Evolutionary conservation across 108 stramenopile genomes (phyloP).

Genomic region (Pseudonitzschia multiseries): DNA sequence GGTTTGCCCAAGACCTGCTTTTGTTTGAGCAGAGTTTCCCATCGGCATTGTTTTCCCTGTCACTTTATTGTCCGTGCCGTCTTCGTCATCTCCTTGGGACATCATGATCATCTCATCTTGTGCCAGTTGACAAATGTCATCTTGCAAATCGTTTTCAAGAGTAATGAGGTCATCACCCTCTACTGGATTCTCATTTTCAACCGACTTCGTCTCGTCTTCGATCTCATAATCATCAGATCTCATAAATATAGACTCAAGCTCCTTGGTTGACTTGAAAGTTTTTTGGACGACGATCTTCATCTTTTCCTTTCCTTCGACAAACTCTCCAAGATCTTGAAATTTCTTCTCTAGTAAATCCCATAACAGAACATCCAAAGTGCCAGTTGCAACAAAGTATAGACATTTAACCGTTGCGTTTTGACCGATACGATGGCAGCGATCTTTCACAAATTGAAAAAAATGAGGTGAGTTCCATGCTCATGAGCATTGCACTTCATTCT

Average conservation of each 20-base stretch:
- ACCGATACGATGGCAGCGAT: constrained; percentile 96
- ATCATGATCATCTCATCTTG: constrained; percentile 74
- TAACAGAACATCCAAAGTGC: constrained; percentile 85
- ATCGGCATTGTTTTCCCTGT: constrained; percentile 28
- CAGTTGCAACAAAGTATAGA: constrained; percentile 85
- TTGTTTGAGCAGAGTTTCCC: background rate
- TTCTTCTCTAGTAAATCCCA: constrained; percentile 89
- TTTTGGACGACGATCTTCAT: constrained; percentile 74
- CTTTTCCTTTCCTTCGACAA: constrained; percentile 89
- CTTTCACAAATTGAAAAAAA: constrained; percentile 6
- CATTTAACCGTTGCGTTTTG: constrained; percentile 87
- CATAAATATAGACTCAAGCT: constrained; percentile 42
- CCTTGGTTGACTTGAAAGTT: constrained; percentile 48
- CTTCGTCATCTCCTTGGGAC: constrained; percentile 50
- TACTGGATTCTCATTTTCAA: constrained; percentile 40
- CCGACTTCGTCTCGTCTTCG: constrained; percentile 39
- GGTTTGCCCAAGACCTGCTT: constrained; percentile 23
- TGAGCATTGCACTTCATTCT: background rate
- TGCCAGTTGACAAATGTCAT: constrained; percentile 71
- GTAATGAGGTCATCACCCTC: constrained; percentile 35
- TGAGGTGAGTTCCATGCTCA: background rate
- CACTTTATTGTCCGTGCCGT: constrained; percentile 48
- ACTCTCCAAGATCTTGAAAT: constrained; percentile 82
- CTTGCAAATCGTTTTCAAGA: constrained; percentile 42
- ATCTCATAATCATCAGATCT: constrained; percentile 25